Conservation (phyloP, 495 filamentous ascomycete species). For the Oleoguttula mirabilis region DNA sequence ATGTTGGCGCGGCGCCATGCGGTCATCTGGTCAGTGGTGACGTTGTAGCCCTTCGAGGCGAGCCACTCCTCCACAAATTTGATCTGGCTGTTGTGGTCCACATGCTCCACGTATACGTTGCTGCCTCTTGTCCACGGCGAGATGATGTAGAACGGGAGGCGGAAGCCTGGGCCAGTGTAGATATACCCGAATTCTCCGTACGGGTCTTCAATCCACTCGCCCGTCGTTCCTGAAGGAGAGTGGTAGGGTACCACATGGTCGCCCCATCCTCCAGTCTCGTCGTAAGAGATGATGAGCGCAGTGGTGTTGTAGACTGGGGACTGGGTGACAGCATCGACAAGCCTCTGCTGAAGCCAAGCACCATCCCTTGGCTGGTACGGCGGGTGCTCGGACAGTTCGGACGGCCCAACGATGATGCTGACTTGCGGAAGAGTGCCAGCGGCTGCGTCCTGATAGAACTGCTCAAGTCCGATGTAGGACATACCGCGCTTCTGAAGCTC, state of each 20-base stretch:
- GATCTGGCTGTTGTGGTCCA: conserved; percentile 48
- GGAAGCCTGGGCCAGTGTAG: conserved; percentile 42
- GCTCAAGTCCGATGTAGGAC: conserved; percentile 34
- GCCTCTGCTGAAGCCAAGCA: conserved; percentile 44
- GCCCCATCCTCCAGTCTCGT: conserved; percentile 45
- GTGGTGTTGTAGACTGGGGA: conserved; percentile 41
- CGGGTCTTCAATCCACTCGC: conserved; percentile 46
- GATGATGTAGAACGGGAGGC: conserved; percentile 45
- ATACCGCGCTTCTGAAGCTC: conserved; percentile 36
- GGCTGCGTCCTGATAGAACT: conserved; percentile 40
- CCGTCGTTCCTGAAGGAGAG: conserved; percentile 37
- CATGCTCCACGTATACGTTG: conserved; percentile 43
- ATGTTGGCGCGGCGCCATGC: conserved; percentile 43
- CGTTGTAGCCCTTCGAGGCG: conserved; percentile 36
- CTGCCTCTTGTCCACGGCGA: conserved; percentile 46
- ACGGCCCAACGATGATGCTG: conserved; percentile 42
- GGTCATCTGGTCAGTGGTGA: conserved; percentile 39
- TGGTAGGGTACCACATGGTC: conserved; percentile 46
- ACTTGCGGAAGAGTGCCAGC: conserved; percentile 42
- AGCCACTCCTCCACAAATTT: conserved; percentile 45
- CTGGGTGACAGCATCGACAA: conserved; percentile 39
- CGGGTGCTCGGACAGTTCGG: conserved; percentile 43
- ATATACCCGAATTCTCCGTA: conserved; percentile 36
- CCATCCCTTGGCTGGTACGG: conserved; percentile 43
- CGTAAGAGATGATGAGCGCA: conserved; percentile 41